A percentile compares a stretch with the other conserved stretches of the same genome.
Conservation (phyloP, 139 green algal species). For the Chlorella sp. region DNA sequence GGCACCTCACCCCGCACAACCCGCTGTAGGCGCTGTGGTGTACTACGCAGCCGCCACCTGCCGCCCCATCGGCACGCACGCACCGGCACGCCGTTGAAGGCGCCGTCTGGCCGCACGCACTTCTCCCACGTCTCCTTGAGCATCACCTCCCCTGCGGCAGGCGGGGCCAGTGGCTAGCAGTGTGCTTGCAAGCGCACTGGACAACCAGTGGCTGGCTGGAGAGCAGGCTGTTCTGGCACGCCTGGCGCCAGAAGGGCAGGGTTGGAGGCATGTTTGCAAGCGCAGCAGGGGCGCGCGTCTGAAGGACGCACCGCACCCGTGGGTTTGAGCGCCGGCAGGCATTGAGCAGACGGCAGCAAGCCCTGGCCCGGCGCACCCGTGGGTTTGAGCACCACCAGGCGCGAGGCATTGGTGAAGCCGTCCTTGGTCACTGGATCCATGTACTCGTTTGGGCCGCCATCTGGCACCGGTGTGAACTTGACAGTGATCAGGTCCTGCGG, state of each 20-base stretch:
- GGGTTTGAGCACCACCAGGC: constrained; percentile 82
- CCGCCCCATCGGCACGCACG: too few species aligned
- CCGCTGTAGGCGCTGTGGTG: too few species aligned
- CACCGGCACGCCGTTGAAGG: constrained; percentile 59
- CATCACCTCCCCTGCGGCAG: constrained; percentile 74
- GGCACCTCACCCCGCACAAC: too few species aligned
- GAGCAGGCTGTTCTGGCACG: too few species aligned
- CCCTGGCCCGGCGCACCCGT: constrained; percentile 53
- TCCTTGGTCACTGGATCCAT: constrained; percentile 91
- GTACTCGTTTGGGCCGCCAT: constrained; percentile 59
- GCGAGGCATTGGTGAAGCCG: constrained; percentile 82
- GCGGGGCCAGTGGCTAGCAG: too few species aligned
- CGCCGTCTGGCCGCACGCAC: constrained; percentile 80
- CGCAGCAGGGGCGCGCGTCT: too few species aligned
- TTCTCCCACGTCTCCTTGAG: constrained; percentile 79
- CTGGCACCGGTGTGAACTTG: constrained; percentile 67
- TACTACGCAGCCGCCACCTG: too few species aligned
- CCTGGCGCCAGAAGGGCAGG: not conserved
- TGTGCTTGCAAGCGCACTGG: too few species aligned
- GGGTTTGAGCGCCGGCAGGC: too few species aligned
- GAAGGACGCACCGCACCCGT: too few species aligned
- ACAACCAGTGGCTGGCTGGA: too few species aligned
- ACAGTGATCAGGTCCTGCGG: constrained; percentile 25
- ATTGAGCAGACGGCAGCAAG: not conserved
- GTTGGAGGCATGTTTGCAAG: too few species aligned